Base-by-base conservation (phyloP, 257 asterid species). In the Perilla frutescens region DNA sequence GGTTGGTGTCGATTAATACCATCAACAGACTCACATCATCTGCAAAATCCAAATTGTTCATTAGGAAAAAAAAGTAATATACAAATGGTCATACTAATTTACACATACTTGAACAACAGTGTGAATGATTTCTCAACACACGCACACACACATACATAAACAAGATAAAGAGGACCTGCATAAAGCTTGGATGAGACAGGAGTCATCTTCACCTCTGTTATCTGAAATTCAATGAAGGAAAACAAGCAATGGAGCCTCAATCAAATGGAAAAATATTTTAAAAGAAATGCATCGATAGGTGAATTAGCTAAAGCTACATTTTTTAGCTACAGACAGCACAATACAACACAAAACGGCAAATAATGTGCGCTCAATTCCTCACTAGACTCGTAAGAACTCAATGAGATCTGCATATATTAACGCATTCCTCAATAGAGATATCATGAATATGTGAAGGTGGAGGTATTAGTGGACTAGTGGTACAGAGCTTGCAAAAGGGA, bases 1-100 rank as follows among this genome's bases (percentile, higher is more conserved):
- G 97, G 58, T 93, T 93, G 8, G 94, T 81, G 76, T 93, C 97
- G 1, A 91, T 74, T 31, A 91, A 71, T 13, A 93, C 97, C 98
- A 93, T 81, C 79, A 91, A 66, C 70, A 91, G 77, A 73, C 96
- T 93, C 72, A 89, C 98, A 58, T 93, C 98, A 74, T 93, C 98
- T 93, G 91, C 26, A 36, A 68, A 73, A 66, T 53, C 29, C 56
- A 77, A 72, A 66, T 40, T 29, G 55, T 15, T 54, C 40, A 64
- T 5, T 0, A 40, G 26, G 26, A 20, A 7, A 32, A 62, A 14
- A 43, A 39, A 2, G 6, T 69, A 51, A 62, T 44, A 60, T 32
- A 13, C 10, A 54, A 15, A 45, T 11, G 34, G 31, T 20, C 9
- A 70, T 31, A 76, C 26, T 62, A 15, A 32, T 56, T n/a, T 39